A percentile compares a stretch with the other conserved stretches of the same genome.
Conservation (phyloP, 2,329 filamentous ascomycete genomes). For the Lachnellula arida region DNA sequence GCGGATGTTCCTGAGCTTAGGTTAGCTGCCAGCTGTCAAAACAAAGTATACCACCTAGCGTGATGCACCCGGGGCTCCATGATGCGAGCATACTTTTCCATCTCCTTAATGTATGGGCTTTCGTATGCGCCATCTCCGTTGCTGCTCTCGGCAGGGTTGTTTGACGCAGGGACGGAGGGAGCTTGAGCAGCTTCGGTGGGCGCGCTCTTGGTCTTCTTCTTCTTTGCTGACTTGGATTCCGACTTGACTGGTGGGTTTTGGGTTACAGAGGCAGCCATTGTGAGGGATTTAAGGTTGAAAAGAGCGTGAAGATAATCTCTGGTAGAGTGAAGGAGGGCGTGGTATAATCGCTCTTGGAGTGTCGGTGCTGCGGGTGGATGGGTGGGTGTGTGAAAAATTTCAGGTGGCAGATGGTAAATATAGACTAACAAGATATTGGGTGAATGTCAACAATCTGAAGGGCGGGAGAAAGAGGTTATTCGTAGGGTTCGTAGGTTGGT, state of each 20-base stretch:
- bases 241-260: slow-evolving; percentile 58
- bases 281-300: slow-evolving; percentile 11
- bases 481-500: slow-evolving; percentile 1
- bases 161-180: slow-evolving; percentile 42
- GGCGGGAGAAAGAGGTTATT: neutral
- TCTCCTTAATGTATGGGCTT: slow-evolving; percentile 77
- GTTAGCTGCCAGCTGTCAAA: slow-evolving; percentile 8
- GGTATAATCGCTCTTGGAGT: slow-evolving; percentile 7
- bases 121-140: slow-evolving; percentile 57
- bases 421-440: neutral
- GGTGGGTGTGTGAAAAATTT: neutral
- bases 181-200: slow-evolving; percentile 49
- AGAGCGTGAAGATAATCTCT: neutral
- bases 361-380: neutral
- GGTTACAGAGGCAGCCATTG: slow-evolving; percentile 60
- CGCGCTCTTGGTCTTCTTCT: slow-evolving; percentile 61
- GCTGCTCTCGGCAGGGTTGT: slow-evolving; percentile 38
- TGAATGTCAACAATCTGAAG: neutral
- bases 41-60: slow-evolving; percentile 5
- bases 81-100: slow-evolving; percentile 70
- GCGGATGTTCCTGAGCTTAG: slow-evolving; percentile 68
- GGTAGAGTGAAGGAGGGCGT: slow-evolving; percentile 1
- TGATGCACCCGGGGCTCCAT: neutral
- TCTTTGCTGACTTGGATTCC: slow-evolving; percentile 63
- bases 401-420: neutral